phyloP scores from a whole-genome alignment of 371 early-diverging fungal species.

The Entomophthora muscae region DNA sequence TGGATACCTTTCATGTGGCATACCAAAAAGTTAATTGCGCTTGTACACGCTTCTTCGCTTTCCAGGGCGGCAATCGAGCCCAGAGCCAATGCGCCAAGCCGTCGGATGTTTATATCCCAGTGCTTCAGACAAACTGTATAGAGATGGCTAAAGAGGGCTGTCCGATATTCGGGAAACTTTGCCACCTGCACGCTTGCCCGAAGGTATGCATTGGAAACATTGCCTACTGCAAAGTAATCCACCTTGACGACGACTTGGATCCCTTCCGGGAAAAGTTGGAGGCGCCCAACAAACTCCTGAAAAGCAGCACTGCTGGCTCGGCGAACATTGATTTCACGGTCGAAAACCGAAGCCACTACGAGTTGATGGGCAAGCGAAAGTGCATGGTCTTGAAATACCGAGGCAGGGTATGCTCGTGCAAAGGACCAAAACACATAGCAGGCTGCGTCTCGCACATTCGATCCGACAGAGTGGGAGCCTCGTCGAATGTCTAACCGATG shows the following conservation, averaged over 20 bases:
- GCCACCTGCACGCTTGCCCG: slow-evolving; percentile 47
- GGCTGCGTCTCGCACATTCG: slow-evolving; percentile 90
- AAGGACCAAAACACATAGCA: slow-evolving; percentile 96
- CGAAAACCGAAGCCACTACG: slow-evolving; percentile 65
- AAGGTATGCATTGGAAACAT: slow-evolving; percentile 48
- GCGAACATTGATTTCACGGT: slow-evolving; percentile 85
- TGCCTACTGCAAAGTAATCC: slow-evolving; percentile 84
- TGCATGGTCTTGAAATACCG: slow-evolving; percentile 37
- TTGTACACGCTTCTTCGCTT: not conserved
- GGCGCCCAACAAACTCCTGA: slow-evolving; percentile 91
- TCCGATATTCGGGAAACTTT: slow-evolving; percentile 19
- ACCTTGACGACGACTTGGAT: slow-evolving; percentile 76
- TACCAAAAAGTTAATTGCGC: not conserved
- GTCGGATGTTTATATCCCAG: slow-evolving; percentile 47
- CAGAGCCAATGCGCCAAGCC: slow-evolving; percentile 32
- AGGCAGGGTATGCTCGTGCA: slow-evolving; percentile 74
- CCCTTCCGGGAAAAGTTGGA: slow-evolving; percentile 82
- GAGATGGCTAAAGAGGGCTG: slow-evolving; percentile 5
- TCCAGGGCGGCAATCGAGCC: not conserved
- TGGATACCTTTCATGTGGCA: not conserved
- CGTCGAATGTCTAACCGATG: slow-evolving; percentile 73
- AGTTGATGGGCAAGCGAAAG: slow-evolving; percentile 45
- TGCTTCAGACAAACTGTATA: slow-evolving; percentile 33
- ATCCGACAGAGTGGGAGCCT: slow-evolving; percentile 75
- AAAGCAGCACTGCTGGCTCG: slow-evolving; percentile 93